phyloP scores from a whole-genome alignment of 805 yeast species.

The Cyberlindnera mississippiensis region DNA sequence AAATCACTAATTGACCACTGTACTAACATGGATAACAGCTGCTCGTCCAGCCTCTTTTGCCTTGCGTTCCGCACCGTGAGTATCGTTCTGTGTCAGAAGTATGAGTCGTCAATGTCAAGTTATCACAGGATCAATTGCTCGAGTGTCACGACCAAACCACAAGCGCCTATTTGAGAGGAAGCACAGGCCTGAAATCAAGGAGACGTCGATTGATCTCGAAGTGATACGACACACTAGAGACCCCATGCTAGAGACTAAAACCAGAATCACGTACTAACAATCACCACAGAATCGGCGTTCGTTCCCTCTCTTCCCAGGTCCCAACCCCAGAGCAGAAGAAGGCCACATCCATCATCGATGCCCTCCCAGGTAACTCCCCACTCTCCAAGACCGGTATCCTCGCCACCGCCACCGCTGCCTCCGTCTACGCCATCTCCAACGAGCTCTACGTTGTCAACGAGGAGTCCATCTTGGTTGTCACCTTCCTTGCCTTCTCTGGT shows the following conservation, averaged over 20 bases:
- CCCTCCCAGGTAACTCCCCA: conserved; percentile 87
- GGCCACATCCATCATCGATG: conserved; percentile 85
- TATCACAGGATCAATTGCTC: not conserved
- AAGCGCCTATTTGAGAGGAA: too few species aligned
- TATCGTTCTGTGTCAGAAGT: not conserved
- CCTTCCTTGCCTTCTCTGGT: conserved; percentile 74
- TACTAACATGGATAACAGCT: conserved; percentile 14
- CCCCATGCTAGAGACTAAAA: too few species aligned
- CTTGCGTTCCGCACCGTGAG: conserved; percentile 34
- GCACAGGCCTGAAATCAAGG: too few species aligned
- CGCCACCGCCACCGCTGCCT: conserved; percentile 93
- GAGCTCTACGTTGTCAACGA: conserved; percentile 91
- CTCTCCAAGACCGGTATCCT: conserved; percentile 91
- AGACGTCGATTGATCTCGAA: not conserved
- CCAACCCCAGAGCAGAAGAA: conserved; percentile 73
- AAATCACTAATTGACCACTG: too few species aligned
- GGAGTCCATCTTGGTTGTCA: conserved; percentile 80
- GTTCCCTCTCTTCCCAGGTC: conserved; percentile 59
- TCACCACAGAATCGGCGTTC: conserved; percentile 46
- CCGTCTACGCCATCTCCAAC: conserved; percentile 89
- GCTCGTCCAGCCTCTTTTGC: conserved; percentile 27
- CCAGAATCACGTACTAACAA: conserved; percentile 14
- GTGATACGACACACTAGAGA: too few species aligned
- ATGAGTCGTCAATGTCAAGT: not conserved
- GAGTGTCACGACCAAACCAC: too few species aligned